Evolutionary conservation across 495 filamentous ascomycete genomes (phyloP), one percentile per base, ranked within the genome.

Genomic region (Melanomma pulvis-pyrius): DNA sequence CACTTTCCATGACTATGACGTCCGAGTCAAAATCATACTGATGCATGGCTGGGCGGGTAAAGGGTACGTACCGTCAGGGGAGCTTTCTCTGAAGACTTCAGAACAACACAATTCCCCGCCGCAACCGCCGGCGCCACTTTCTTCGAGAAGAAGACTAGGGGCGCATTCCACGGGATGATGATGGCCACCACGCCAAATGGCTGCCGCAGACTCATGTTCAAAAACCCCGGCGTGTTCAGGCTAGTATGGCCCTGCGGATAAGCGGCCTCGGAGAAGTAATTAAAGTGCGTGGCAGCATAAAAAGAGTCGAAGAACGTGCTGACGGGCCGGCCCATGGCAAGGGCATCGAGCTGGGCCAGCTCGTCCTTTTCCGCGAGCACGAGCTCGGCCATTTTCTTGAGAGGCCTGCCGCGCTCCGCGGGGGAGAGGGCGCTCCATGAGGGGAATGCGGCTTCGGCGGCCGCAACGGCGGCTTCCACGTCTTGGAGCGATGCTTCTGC

Each of bases 1-100:
- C 83, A 53, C 80, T 84, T 59, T 86, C 78, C 89, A 71, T 90
- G 88, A 24, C 92, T 78, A 5, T 88, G 86, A 22, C 29, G 5
- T 5, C n/a, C 26, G 5, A 51, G 39, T 73, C 84, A 84, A 15
- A 36, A 39, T 63, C 61, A 73, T 74, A 26, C 74, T 79, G 91
- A 90, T 70, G 86, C 88, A 29, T 89, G 86, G 63, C 92, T 92
- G 77, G 90, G 91, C 52, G 92, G 82, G 87, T 92, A 90, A 64
- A 86, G 88, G 68, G 92, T 91, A 29, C 90, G 88, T 9, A 90
- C 90, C 17, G 89, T 88, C 19, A 92, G 80, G 59, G 89, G 91
- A 2, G 90, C 88, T 12, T 88, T 89, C 92, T 93, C 90, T 88
- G 91, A 1, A 91, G 82, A 15, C 90, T 90, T 63, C 25, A 78